Base-by-base conservation (phyloP, 2,329 filamentous ascomycete genomes). In the Biscogniauxia sp. region DNA sequence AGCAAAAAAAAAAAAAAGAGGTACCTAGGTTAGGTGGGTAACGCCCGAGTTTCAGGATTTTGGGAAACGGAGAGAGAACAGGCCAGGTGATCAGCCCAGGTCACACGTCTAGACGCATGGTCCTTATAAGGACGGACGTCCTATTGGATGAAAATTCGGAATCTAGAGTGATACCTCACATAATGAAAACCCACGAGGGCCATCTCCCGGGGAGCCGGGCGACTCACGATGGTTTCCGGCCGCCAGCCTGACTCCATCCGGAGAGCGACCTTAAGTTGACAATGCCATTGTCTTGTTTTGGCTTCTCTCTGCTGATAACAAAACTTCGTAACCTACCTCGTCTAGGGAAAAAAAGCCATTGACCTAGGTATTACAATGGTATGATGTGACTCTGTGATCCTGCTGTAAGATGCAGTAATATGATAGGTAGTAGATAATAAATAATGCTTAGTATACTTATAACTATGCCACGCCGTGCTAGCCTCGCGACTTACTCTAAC, bases 401-500 rank as follows among this genome's bases (percentile, higher is more conserved):
- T 17, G 37, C 11, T 15, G 11, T 45, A 45, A 9, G 37, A 45
- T 17, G n/a, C 6, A 2, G 17, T 17, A 17, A 45, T 45, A 45
- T 45, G 37, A 45, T n/a, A 45, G 37, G 37, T 20, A 51, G 19
- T 20, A 20, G 50, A 51, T 58, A 32, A 32, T 32, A 32, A 32
- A 59, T 58, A 32, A 61, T 58, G 28, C 50, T n/a, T n/a, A n/a
- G n/a, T 61, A 32, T 32, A 32, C 28, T 32, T 32, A 7, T 13
- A 32, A 32, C 61, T 61, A 59, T 49, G 52, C 61, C 17, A 55
- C 56, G 52, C 20, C 49, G 54, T 61, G 53, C 61, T 45, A 64
- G 59, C 61, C 60, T 64, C 20, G 53, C 60, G 50, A 61, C 62
- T 62, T 61, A 60, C 62, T 63, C 62, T 61, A 23, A 23, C 23